phyloP scores from a whole-genome alignment of 306 rosid species.

The Corylus americana region DNA sequence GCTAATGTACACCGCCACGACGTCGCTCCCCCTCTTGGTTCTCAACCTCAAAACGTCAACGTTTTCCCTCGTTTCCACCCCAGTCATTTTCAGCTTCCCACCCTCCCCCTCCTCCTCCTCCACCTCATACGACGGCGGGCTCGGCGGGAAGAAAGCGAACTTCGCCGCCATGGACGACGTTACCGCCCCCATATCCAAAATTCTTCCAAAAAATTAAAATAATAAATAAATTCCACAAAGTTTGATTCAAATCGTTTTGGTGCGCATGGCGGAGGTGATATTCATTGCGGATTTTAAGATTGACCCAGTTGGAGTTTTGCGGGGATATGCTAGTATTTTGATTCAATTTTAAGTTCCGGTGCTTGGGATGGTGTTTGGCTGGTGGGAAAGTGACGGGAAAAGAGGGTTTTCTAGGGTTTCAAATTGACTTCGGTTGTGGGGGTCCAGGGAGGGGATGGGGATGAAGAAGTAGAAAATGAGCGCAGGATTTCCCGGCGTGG shows the following conservation, averaged over 20 bases:
- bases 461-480: constrained; percentile 1
- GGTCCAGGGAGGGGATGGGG: not conserved
- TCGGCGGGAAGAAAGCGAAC: constrained; percentile 91
- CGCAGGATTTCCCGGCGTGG: constrained; percentile 59
- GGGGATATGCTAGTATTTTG: not conserved
- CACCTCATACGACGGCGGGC: constrained; percentile 76
- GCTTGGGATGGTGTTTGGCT: not conserved
- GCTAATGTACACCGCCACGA: constrained; percentile 64
- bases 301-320: not conserved
- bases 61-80: constrained; percentile 54
- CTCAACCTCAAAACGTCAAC: constrained; percentile 80
- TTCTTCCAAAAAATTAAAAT: not conserved
- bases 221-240: not conserved
- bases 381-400: constrained; percentile 1
- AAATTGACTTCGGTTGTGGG: not conserved
- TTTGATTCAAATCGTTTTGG: constrained; percentile 11
- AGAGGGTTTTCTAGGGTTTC: constrained; percentile 32
- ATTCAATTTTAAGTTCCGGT: not conserved
- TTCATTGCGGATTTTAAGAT: not conserved
- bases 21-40: constrained; percentile 72
- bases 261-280: not conserved
- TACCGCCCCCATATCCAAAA: constrained; percentile 66
- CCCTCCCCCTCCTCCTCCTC: constrained; percentile 41
- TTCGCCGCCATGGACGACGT: constrained; percentile 96
- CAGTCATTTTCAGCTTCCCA: constrained; percentile 54